Base-by-base conservation (phyloP, 2,329 filamentous ascomycete genomes). In the Aspergillus nomiae region DNA sequence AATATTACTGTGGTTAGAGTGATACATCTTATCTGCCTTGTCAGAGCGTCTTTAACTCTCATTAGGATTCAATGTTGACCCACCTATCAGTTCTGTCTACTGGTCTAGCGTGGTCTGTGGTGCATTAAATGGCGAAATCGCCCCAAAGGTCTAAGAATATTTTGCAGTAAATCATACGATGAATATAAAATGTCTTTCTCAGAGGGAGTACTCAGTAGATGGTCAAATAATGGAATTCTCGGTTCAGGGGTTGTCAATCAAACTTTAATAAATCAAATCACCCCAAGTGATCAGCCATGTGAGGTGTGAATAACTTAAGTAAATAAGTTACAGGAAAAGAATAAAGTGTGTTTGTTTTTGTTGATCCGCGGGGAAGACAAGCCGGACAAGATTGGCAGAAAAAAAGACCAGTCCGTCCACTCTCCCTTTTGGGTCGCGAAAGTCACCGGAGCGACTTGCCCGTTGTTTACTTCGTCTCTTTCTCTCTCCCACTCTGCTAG, bases 361-460 rank as follows among this genome's bases (percentile, higher is more conserved):
- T 53, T 32, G 50, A 53, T 53, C 28, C 30, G 45, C 43, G 45
- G 59, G 38, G 41, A 58, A 46, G 38, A 32, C 10, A 21, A 24
- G 34, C 21, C 41, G 41, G 59, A 55, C 38, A 53, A 38, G 54
- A 34, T 26, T 28, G 55, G 59, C 53, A 55, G 53, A 34, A 56
- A 48, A 57, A 57, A 62, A 38, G 26, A 43, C 51, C 46, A 46
- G n/a, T 56, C 38, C 38, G 38, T 41, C 19, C 19, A 41, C 16
- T 41, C 38, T 41, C 38, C 59, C 63, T 63, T 60, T 64, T 62
- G 64, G 61, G 61, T 67, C 65, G 63, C 64, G 58, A 69, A 69
- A 68, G 66, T 70, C 68, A 69, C 68, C 70, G 66, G 66, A 72
- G 69, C 65, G 67, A 68, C 64, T 64, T 64, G 62, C 58, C 63